phyloP scores from a whole-genome alignment of 1,284 basidiomycete species.

The Trichosporon ovoides region DNA sequence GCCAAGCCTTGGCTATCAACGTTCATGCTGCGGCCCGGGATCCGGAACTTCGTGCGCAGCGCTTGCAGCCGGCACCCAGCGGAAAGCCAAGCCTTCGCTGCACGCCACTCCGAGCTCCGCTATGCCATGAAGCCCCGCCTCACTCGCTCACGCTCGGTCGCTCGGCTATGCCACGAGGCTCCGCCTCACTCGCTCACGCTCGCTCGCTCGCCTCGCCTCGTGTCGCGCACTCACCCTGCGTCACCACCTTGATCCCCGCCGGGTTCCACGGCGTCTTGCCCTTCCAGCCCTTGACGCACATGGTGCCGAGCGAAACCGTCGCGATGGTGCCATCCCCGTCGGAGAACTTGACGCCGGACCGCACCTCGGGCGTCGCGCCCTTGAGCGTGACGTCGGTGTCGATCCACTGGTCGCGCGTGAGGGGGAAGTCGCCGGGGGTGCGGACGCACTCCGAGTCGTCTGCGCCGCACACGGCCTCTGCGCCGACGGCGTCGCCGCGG shows the following conservation, averaged over 20 bases:
- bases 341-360: conserved; percentile 79
- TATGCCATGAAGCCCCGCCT: too few species aligned
- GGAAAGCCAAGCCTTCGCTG: too few species aligned
- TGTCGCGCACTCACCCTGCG: conserved; percentile 74
- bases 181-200: conserved; percentile 8
- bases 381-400: conserved; percentile 74
- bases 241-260: conserved; percentile 74
- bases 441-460: conserved; percentile 50
- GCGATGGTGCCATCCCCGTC: conserved; percentile 97
- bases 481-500: conserved; percentile 52
- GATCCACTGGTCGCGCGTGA: conserved; percentile 67
- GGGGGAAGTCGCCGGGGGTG: conserved; percentile 57
- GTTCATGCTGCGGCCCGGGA: too few species aligned
- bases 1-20: too few species aligned
- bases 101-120: too few species aligned
- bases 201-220: too few species aligned
- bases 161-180: too few species aligned
- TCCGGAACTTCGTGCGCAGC: not conserved
- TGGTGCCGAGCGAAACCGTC: conserved; percentile 79
- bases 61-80: too few species aligned
- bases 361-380: conserved; percentile 58
- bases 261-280: conserved; percentile 81
- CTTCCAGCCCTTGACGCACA: conserved; percentile 96
- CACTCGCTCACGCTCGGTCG: conserved; percentile 13
- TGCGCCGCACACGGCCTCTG: conserved; percentile 47